Evolutionary conservation across 768 basidiomycete species (phyloP), one percentile per base, ranked within the genome.

Genomic region (Rhodotorula paludigena): DNA sequence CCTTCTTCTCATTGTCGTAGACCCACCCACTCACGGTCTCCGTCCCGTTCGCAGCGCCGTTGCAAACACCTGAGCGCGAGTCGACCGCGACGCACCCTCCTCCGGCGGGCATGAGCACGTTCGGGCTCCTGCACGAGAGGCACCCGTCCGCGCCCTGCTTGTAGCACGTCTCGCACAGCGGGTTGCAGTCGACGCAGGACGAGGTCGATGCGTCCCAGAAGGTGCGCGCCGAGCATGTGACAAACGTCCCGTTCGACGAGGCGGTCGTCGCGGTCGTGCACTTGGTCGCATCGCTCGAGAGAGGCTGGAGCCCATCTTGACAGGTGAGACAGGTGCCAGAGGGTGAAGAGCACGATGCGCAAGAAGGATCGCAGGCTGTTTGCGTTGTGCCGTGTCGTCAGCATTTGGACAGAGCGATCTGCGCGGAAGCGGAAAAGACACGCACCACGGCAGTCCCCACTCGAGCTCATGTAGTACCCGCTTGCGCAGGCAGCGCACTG

Each of bases 1-100:
- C 84, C n/a, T 83, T 80, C 79, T 91, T 92, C 76, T 83, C 82
- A 73, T 89, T 90, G 72, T 94, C 88, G 30, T 85, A 89, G 42
- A 92, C 83, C 69, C 89, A 80, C 23, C 69, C 72, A 53, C 69
- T 51, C 54, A 61, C 60, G 6, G 18, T 51, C 39, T 66, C n/a
- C 38, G 64, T 60, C 44, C 52, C 32, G 20, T 66, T 68, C n/a
- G 33, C 54, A 1, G 32, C 53, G 11, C 36, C 54, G n/a, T 55
- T 35, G 28, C 92, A 94, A 15, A 89, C 84, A 6, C 92, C 92
- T 67, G 72, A 73, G 33, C 84, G 82, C 23, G 78, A 78, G 74
- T 86, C 83, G 39, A 86, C 81, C 54, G 81, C 77, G 25, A 91
- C 88, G 76, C 92, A 92, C 52, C 76, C 81, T 0, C 89, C 88